A percentile compares a stretch with the other conserved stretches of the same genome.
Evolutionary conservation across 2,329 filamentous ascomycete genomes (phyloP).

Genomic region (Paraconiothyrium brasiliense): DNA sequence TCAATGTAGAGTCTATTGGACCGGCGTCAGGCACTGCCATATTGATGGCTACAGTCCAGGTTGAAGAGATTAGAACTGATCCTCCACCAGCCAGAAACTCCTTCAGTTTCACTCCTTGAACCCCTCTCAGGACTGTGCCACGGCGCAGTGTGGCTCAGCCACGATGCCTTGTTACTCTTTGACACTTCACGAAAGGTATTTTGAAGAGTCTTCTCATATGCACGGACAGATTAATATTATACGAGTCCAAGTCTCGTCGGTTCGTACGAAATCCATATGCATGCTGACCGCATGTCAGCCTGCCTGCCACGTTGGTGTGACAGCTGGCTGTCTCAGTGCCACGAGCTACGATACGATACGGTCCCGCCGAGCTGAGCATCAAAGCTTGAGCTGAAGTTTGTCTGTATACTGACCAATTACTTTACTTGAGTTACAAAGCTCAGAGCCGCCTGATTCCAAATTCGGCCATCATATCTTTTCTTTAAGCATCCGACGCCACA

Average conservation of each 20-base stretch:
- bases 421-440: neutral
- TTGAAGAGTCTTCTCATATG: neutral
- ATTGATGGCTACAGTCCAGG: no score
- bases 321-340: constrained; percentile 6
- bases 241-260: neutral
- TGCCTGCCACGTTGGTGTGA: neutral
- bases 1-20: no score
- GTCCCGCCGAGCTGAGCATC: constrained; percentile 1
- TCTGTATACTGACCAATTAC: neutral
- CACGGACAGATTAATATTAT: neutral
- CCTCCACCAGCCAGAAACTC: no score
- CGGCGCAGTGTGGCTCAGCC: no score
- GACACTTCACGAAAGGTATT: neutral
- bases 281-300: neutral
- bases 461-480: neutral
- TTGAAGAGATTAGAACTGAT: no score
- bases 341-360: neutral
- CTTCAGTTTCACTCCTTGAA: no score
- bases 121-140: no score
- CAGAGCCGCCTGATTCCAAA: neutral
- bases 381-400: constrained; percentile 13
- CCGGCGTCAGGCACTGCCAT: no score
- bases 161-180: no score
- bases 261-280: no score
- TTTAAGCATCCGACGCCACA: constrained; percentile 9